A percentile compares a stretch with the other conserved stretches of the same genome.
Conservation (phyloP, 495 filamentous ascomycete genomes). For the Penicillium turbatum region DNA sequence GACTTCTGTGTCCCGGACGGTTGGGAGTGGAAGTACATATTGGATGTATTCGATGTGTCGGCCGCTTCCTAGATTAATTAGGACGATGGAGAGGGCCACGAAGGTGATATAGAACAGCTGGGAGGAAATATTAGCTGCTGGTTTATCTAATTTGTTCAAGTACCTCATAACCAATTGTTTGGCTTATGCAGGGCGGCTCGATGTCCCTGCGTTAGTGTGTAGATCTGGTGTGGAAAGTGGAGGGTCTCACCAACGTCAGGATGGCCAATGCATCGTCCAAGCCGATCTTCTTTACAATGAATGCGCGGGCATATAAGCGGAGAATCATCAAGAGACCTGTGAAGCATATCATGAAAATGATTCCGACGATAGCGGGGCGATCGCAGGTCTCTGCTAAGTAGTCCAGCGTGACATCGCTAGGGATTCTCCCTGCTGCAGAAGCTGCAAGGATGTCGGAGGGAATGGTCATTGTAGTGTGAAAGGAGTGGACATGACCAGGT, state of each 20-base stretch:
- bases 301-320: conserved; percentile 33
- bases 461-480: conserved; percentile 24
- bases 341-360: conserved; percentile 37
- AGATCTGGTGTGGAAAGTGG: conserved; percentile 6
- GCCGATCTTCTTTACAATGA: conserved; percentile 32
- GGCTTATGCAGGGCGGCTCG: neutral
- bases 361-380: conserved; percentile 33
- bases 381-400: conserved; percentile 41
- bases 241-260: conserved; percentile 32
- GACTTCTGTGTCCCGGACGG: conserved; percentile 36
- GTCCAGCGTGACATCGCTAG: conserved; percentile 27
- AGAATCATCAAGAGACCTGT: conserved; percentile 27
- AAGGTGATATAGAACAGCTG: conserved; percentile 34
- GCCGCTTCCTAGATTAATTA: conserved; percentile 44
- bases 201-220: conserved; percentile 2
- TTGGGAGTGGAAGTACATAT: conserved; percentile 37
- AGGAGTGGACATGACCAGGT: conserved; percentile 5
- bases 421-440: conserved; percentile 30
- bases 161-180: neutral
- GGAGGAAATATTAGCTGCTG: neutral
- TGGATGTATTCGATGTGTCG: conserved; percentile 46
- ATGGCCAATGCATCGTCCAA: conserved; percentile 36
- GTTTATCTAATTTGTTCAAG: neutral
- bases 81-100: conserved; percentile 33
- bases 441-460: conserved; percentile 30